Percentiles rank a stretch among this genome's conserved stretches.
Conservation (phyloP, 306 rosid genomes). For the Senna tora region DNA sequence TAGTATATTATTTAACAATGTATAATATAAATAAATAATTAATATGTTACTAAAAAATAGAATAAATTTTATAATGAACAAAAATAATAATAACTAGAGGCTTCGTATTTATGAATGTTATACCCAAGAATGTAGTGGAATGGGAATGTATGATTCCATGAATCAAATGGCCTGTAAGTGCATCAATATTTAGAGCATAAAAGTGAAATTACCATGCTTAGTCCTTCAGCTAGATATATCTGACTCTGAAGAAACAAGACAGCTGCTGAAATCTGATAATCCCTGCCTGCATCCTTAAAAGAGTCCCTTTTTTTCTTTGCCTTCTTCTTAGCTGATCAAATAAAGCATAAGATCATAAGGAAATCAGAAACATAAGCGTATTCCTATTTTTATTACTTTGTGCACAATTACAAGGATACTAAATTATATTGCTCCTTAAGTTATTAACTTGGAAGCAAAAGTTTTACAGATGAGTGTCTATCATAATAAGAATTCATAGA, state of each 20-base stretch:
- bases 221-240: conserved; percentile 88
- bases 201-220: conserved; percentile 70
- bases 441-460: conserved; percentile 27
- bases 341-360: conserved; percentile 26
- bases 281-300: conserved; percentile 62
- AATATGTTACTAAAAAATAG: too few species aligned
- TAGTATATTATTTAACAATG: too few species aligned
- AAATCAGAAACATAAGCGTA: conserved; percentile 27
- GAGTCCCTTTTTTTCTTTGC: conserved; percentile 80
- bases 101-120: neutral
- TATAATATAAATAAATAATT: too few species aligned
- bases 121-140: neutral
- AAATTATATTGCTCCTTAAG: conserved; percentile 20
- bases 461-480: conserved; percentile 11
- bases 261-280: conserved; percentile 69
- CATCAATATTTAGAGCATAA: conserved; percentile 30
- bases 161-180: neutral
- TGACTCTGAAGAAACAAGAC: conserved; percentile 92
- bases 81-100: too few species aligned
- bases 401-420: conserved; percentile 30
- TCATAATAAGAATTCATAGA: conserved; percentile 23
- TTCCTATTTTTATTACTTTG: conserved; percentile 18
- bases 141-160: neutral
- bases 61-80: too few species aligned
- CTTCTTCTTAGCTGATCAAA: conserved; percentile 72